These are phyloP conservation scores for Fusarium sambucinum DNA, from an alignment of 2,329 filamentous ascomycete genomes.

Conservation along the genomic window DNA sequence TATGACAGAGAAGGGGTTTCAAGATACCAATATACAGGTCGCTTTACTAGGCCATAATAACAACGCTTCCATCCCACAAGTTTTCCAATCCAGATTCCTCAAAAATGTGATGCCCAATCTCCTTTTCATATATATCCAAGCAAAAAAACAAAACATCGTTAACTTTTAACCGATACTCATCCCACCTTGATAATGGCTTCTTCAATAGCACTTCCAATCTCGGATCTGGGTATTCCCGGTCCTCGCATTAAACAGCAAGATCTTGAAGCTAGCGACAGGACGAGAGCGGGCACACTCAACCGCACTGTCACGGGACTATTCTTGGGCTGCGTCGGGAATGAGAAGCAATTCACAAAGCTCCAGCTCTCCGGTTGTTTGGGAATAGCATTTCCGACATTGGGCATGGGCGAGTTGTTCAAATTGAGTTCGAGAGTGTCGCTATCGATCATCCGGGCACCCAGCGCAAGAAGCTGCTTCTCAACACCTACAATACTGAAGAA, in stretches of 20 bases:
- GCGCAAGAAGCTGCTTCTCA: slow-evolving; percentile 45
- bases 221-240: slow-evolving; percentile 44
- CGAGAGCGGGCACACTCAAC: slow-evolving; percentile 34
- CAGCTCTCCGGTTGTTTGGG: slow-evolving; percentile 45
- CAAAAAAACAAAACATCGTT: not conserved
- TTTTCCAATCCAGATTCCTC: not conserved
- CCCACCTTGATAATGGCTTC: slow-evolving; percentile 34
- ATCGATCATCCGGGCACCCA: slow-evolving; percentile 42
- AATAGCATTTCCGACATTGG: slow-evolving; percentile 1
- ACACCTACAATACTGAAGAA: slow-evolving; percentile 46
- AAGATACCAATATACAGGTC: slow-evolving; percentile 42
- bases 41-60: slow-evolving; percentile 27
- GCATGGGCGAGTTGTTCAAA: slow-evolving; percentile 24
- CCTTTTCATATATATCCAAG: not conserved
- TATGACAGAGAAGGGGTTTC: slow-evolving; percentile 36
- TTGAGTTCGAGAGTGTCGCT: slow-evolving; percentile 44
- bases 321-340: slow-evolving; percentile 29
- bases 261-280: slow-evolving; percentile 36
- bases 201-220: slow-evolving; percentile 47
- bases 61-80: slow-evolving; percentile 14
- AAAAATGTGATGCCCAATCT: not conserved
- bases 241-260: slow-evolving; percentile 44
- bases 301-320: slow-evolving; percentile 30
- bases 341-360: slow-evolving; percentile 48
- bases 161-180: not conserved